Evolutionary conservation across 139 green algal species (phyloP).

Genomic region (Coelastrella sp.): DNA sequence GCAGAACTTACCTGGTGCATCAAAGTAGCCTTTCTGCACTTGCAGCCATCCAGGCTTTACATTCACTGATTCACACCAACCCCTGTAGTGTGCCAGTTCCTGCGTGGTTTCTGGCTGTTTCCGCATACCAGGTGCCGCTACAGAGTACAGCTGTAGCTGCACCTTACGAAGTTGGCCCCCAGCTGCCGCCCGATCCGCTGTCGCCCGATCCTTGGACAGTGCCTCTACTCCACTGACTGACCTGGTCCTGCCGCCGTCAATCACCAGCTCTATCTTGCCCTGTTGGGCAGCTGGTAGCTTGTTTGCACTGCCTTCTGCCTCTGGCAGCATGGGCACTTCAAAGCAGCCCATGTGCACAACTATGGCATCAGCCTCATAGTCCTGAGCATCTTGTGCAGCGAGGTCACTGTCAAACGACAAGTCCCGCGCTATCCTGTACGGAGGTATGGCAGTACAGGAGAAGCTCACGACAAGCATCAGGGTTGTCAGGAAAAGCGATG

Average conservation of each 20-base stretch:
- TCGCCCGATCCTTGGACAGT: not conserved
- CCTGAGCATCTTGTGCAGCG: not conserved
- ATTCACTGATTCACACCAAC: conserved; percentile 6
- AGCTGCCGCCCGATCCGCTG: not conserved
- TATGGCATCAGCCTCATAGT: conserved; percentile 33
- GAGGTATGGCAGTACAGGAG: not conserved
- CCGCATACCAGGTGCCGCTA: conserved; percentile 38
- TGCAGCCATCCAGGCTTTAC: conserved; percentile 7
- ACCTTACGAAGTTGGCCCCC: not conserved
- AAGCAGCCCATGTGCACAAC: conserved; percentile 31
- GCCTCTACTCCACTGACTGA: not conserved
- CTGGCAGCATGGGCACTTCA: not conserved
- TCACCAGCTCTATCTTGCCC: not conserved
- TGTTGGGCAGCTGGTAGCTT: not conserved
- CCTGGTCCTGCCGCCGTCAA: not conserved
- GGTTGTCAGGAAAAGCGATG: not conserved
- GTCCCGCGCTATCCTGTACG: not conserved
- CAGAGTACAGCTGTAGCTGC: conserved; percentile 25
- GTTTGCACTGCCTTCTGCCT: not conserved
- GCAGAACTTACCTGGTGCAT: conserved; percentile 31
- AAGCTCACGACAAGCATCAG: not conserved
- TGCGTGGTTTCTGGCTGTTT: not conserved
- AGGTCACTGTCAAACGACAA: conserved; percentile 13
- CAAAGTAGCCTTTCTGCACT: conserved; percentile 44
- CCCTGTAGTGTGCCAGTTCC: not conserved